Evolutionary conservation across 2,329 filamentous ascomycete genomes (phyloP).

Genomic region (Davidsoniella virescens): DNA sequence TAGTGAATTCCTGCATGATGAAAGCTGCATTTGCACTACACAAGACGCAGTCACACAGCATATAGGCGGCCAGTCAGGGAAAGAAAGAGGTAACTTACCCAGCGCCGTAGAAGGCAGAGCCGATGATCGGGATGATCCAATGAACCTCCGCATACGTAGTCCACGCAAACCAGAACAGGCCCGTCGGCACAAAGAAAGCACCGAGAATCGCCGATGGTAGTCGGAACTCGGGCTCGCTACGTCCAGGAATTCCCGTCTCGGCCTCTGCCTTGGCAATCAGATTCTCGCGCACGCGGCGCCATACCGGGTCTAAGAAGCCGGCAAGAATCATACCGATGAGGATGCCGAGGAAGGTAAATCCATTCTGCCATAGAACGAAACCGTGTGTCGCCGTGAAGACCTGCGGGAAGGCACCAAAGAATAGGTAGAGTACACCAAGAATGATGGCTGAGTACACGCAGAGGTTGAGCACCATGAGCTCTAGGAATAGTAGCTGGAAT

Average conservation of each 20-base stretch:
- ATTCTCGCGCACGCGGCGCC: conserved; percentile 40
- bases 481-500: conserved; percentile 61
- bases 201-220: conserved; percentile 61
- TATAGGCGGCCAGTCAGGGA: not conserved
- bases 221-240: conserved; percentile 73
- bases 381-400: conserved; percentile 61
- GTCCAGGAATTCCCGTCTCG: conserved; percentile 31
- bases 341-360: conserved; percentile 61
- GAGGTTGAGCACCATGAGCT: conserved; percentile 73
- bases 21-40: not conserved
- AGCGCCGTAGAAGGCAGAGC: conserved; percentile 51
- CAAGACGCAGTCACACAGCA: too few species aligned
- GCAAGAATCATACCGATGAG: conserved; percentile 50
- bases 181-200: conserved; percentile 60
- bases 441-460: conserved; percentile 72
- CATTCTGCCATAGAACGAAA: conserved; percentile 64
- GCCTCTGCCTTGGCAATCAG: conserved; percentile 38
- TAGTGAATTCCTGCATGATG: not conserved
- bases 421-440: conserved; percentile 77
- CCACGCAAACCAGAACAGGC: conserved; percentile 82
- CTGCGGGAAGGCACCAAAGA: conserved; percentile 75
- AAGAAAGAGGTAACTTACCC: conserved; percentile 36
- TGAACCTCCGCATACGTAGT: conserved; percentile 59
- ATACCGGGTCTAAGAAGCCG: conserved; percentile 48
- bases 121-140: conserved; percentile 63